Percentiles rank a stretch among this genome's conserved stretches.
phyloP scores from a whole-genome alignment of 139 green algal species.

The Zygnema cylindricum region DNA sequence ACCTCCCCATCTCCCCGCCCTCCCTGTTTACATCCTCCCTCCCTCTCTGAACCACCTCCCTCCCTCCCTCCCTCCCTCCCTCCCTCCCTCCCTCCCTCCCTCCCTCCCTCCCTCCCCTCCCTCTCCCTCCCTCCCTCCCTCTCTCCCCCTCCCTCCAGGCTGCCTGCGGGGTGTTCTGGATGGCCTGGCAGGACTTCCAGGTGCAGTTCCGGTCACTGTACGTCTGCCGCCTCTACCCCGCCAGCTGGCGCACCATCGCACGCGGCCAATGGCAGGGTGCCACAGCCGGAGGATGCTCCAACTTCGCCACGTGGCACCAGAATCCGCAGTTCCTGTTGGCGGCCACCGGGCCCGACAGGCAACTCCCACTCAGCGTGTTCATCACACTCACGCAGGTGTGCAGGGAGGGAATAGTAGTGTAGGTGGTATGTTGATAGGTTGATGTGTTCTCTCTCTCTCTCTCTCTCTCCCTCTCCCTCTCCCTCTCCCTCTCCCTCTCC shows the following conservation, averaged over 20 bases:
- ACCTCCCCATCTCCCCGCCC: not conserved
- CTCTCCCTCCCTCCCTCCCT: not conserved
- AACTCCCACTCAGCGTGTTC: constrained; percentile 41
- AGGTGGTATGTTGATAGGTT: too few species aligned
- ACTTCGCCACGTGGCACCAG: constrained; percentile 45
- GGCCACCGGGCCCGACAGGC: not conserved
- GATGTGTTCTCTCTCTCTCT: not conserved
- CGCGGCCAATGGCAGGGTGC: constrained; percentile 12
- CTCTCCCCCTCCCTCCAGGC: constrained; percentile 6
- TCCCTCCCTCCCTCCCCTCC: not conserved
- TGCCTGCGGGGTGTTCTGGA: constrained; percentile 48
- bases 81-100: not conserved
- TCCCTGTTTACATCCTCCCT: not conserved
- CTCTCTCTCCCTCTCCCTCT: too few species aligned
- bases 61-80: constrained; percentile 10
- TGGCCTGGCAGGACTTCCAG: constrained; percentile 54
- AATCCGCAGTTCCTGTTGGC: constrained; percentile 50
- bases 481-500: too few species aligned
- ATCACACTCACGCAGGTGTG: constrained; percentile 51
- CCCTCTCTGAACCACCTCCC: not conserved
- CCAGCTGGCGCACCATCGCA: constrained; percentile 21
- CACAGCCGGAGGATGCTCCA: constrained; percentile 33
- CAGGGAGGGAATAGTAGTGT: too few species aligned
- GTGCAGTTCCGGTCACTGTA: constrained; percentile 50
- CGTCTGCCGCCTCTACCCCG: constrained; percentile 47